These are phyloP conservation scores for Trichoderma simmonsii DNA, from an alignment of 2,329 filamentous ascomycete genomes.

Conservation along the genomic window DNA sequence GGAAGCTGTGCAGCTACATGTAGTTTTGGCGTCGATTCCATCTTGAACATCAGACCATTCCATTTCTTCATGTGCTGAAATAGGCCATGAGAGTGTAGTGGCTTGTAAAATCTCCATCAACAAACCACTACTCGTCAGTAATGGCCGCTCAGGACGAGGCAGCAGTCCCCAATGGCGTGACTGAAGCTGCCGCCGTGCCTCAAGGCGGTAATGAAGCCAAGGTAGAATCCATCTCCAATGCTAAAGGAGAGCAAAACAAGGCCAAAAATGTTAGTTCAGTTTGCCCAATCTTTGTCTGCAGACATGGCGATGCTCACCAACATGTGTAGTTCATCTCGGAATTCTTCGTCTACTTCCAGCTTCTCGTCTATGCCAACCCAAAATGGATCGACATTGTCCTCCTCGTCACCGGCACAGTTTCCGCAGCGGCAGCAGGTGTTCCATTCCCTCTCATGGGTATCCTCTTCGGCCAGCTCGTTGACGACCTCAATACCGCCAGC, in stretches of 20 bases:
- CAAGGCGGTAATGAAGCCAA: background rate
- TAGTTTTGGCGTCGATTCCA: background rate
- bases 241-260: background rate
- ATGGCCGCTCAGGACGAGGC: slow-evolving; percentile 8
- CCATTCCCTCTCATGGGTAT: slow-evolving; percentile 63
- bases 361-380: slow-evolving; percentile 46
- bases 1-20: background rate
- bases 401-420: slow-evolving; percentile 40
- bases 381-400: slow-evolving; percentile 43
- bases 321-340: background rate
- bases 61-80: background rate
- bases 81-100: slow-evolving; percentile 1
- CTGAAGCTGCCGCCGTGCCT: background rate
- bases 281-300: background rate
- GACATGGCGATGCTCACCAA: background rate
- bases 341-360: slow-evolving; percentile 38
- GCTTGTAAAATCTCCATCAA: background rate
- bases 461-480: slow-evolving; percentile 61
- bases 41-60: background rate
- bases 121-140: background rate
- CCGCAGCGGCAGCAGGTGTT: slow-evolving; percentile 56
- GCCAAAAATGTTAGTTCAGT: background rate
- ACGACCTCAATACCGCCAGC: slow-evolving; percentile 57
- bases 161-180: background rate
- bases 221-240: background rate